phyloP scores from a whole-genome alignment of 768 basidiomycete genomes.

The Mycena crocata region DNA sequence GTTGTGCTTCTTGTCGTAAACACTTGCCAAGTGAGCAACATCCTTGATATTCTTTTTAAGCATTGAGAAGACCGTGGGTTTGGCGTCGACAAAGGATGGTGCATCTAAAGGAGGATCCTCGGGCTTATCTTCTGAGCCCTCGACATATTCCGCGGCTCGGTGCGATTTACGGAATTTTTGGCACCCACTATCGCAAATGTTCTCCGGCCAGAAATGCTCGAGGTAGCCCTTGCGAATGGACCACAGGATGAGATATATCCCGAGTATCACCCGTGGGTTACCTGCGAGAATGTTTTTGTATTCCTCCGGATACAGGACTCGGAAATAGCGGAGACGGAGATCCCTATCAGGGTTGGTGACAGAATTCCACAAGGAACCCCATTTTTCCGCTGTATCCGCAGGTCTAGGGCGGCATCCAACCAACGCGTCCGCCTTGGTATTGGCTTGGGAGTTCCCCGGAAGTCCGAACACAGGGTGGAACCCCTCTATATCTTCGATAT shows the following conservation, averaged over 20 bases:
- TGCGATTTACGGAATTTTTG: slow-evolving; percentile 1
- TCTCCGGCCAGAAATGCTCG: not conserved
- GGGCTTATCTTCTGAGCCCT: not conserved
- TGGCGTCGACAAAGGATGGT: not conserved
- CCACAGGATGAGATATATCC: slow-evolving; percentile 4
- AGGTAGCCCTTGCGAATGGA: slow-evolving; percentile 4
- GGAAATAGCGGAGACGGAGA: not conserved
- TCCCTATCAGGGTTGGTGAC: not conserved
- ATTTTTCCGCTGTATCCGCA: not conserved
- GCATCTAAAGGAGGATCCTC: not conserved
- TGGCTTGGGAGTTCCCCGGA: not conserved
- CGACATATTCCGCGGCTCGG: not conserved
- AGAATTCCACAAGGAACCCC: slow-evolving; percentile 3
- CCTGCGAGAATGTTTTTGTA: slow-evolving; percentile 15
- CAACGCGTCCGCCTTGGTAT: not conserved
- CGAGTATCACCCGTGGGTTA: not conserved
- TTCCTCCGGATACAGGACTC: slow-evolving; percentile 15
- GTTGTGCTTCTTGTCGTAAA: not conserved
- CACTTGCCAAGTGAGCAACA: not conserved
- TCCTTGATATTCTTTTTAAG: not conserved
- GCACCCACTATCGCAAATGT: not conserved
- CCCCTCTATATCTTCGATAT: not conserved
- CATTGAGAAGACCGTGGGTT: not conserved
- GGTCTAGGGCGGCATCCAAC: not conserved
- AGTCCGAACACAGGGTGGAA: not conserved